phyloP scores from a whole-genome alignment of 208 protist genomes.

The Angomonas ambiguus region DNA sequence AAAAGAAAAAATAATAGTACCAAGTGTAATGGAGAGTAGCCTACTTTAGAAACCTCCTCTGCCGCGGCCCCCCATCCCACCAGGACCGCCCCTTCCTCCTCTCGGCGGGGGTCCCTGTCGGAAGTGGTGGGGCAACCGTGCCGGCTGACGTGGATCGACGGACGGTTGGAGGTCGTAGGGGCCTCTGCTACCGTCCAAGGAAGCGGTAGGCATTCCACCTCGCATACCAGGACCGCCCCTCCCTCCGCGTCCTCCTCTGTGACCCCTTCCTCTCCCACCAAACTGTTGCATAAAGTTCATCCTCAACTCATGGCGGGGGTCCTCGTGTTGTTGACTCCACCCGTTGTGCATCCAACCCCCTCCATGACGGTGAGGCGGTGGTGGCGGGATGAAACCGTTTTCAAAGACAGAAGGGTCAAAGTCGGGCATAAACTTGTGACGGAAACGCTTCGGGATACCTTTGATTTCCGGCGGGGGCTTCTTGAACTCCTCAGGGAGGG shows the following conservation, averaged over 20 bases:
- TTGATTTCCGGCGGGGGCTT: slow-evolving; percentile 4
- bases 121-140: not conserved
- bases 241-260: not conserved
- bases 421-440: slow-evolving; percentile 3
- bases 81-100: not conserved
- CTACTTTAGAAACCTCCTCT: not conserved
- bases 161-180: not conserved
- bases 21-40: not conserved
- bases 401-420: slow-evolving; percentile 7
- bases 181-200: not conserved
- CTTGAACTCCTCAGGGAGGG: slow-evolving; percentile 1
- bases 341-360: not conserved
- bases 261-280: not conserved
- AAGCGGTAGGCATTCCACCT: not conserved
- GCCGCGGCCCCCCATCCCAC: slow-evolving; percentile 1
- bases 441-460: slow-evolving; percentile 4
- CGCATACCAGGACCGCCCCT: not conserved
- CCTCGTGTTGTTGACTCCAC: not conserved
- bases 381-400: not conserved
- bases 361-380: not conserved
- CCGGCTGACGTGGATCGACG: not conserved
- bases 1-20: slow-evolving; percentile 9
- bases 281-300: not conserved
- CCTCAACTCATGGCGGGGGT: not conserved
- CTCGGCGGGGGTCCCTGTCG: not conserved